These are phyloP conservation scores for Yarrowia hollandica DNA, from an alignment of 805 yeast species.

Conservation along the genomic window DNA sequence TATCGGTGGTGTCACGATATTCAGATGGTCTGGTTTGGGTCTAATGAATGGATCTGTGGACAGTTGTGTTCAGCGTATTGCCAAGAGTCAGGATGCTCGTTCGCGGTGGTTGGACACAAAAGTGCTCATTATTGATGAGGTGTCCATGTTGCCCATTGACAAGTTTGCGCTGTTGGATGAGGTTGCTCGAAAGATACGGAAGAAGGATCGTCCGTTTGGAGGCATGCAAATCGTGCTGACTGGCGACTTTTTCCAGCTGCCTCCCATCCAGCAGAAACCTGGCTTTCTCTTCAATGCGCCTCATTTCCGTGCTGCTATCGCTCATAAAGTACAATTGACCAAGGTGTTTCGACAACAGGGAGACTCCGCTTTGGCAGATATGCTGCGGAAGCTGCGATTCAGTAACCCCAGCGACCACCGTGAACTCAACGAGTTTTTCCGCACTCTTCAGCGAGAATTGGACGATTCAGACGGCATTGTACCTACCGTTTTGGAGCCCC, in stretches of 20 bases:
- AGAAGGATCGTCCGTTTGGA: slow-evolving; percentile 74
- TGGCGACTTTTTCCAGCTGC: slow-evolving; percentile 94
- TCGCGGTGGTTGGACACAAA: slow-evolving; percentile 66
- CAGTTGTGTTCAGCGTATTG: slow-evolving; percentile 49
- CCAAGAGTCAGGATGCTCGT: slow-evolving; percentile 46
- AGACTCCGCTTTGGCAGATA: slow-evolving; percentile 68
- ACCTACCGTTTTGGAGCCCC: slow-evolving; percentile 87
- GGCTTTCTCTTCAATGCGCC: slow-evolving; percentile 62
- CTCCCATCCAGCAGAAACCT: slow-evolving; percentile 62
- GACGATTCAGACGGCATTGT: slow-evolving; percentile 71
- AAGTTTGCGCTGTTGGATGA: slow-evolving; percentile 70
- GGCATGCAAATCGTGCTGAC: slow-evolving; percentile 86
- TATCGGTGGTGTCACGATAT: slow-evolving; percentile 81
- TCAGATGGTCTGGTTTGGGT: slow-evolving; percentile 77
- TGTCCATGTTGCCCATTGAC: slow-evolving; percentile 86
- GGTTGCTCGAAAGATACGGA: slow-evolving; percentile 60
- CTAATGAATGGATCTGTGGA: slow-evolving; percentile 56
- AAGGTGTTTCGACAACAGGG: slow-evolving; percentile 80
- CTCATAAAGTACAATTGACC: slow-evolving; percentile 63
- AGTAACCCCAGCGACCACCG: slow-evolving; percentile 55
- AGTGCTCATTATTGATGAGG: slow-evolving; percentile 84
- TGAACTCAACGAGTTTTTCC: slow-evolving; percentile 51
- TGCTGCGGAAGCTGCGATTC: slow-evolving; percentile 77
- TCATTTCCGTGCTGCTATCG: slow-evolving; percentile 65
- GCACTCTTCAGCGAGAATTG: slow-evolving; percentile 52